These are phyloP conservation scores for Saturnispora zaruensis DNA, from an alignment of 805 yeast genomes.

Conservation along the genomic window DNA sequence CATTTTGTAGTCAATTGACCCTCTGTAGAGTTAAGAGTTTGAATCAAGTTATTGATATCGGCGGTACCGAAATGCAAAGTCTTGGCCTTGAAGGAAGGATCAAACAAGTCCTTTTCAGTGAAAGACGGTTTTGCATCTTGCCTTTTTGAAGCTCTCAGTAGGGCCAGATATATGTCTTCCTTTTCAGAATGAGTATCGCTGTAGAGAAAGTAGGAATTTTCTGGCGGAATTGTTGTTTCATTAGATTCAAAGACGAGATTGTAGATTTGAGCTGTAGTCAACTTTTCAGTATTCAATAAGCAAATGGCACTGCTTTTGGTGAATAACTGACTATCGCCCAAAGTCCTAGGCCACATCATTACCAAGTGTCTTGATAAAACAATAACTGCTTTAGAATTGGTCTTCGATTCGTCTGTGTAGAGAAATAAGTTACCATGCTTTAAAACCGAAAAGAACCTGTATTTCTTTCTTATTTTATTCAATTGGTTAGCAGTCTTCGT, in stretches of 20 bases:
- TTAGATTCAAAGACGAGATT: constrained; percentile 20
- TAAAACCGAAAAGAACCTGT: constrained; percentile 58
- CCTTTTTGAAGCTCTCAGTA: constrained; percentile 64
- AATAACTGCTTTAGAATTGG: constrained; percentile 68
- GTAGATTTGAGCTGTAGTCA: constrained; percentile 6
- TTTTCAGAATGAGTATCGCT: constrained; percentile 72
- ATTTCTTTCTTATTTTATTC: constrained; percentile 40
- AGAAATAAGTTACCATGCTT: constrained; percentile 84
- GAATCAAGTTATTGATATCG: constrained; percentile 67
- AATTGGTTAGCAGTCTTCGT: constrained; percentile 31
- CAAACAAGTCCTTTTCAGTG: constrained; percentile 17
- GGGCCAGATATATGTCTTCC: constrained; percentile 88
- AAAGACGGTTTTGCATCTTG: constrained; percentile 11
- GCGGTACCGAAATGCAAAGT: constrained; percentile 64
- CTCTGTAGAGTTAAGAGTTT: constrained; percentile 70
- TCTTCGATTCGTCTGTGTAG: constrained; percentile 61
- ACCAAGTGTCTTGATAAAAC: constrained; percentile 65
- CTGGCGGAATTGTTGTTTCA: constrained; percentile 28
- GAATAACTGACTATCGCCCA: constrained; percentile 71
- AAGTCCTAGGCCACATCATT: constrained; percentile 74
- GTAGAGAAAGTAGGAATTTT: constrained; percentile 49
- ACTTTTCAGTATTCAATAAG: constrained; percentile 39
- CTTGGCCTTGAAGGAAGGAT: constrained; percentile 57
- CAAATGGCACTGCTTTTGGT: constrained; percentile 76
- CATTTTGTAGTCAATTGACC: constrained; percentile 79